phyloP scores from a whole-genome alignment of 2,329 filamentous ascomycete genomes.

The Xylaria sp. region DNA sequence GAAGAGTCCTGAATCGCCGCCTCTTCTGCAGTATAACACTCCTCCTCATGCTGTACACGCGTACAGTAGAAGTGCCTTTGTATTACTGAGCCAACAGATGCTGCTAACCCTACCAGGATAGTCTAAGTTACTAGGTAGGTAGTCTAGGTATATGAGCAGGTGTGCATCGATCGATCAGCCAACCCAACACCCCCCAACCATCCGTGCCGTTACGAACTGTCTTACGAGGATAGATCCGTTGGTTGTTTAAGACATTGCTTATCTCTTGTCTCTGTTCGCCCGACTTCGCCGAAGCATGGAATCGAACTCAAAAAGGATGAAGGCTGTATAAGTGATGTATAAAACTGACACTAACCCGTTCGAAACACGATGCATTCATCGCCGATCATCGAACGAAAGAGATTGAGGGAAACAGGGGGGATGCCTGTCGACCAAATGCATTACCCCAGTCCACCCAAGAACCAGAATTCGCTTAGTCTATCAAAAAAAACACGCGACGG shows the following conservation, averaged over 20 bases:
- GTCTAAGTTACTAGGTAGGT: neutral
- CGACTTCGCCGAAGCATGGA: neutral
- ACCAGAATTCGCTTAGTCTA: neutral
- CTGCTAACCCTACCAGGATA: neutral
- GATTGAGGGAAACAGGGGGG: constrained; percentile 2
- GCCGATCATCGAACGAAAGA: constrained; percentile 7
- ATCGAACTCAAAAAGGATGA: neutral
- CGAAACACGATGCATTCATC: constrained; percentile 4
- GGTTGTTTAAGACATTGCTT: neutral
- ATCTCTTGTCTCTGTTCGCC: neutral
- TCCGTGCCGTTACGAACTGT: neutral
- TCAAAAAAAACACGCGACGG: neutral
- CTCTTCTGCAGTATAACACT: neutral
- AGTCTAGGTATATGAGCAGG: neutral
- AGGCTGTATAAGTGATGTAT: neutral
- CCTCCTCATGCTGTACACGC: neutral
- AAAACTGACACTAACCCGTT: neutral
- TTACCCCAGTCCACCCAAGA: neutral
- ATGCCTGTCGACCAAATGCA: constrained; percentile 7
- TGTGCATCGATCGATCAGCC: neutral
- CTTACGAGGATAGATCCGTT: constrained; percentile 3
- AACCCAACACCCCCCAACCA: neutral
- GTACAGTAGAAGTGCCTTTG: neutral
- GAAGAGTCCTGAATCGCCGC: constrained; percentile 1
- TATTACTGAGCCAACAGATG: neutral